Evolutionary conservation across 2,329 filamentous ascomycete species (phyloP).

Genomic region (Dactylonectria estremocensis): DNA sequence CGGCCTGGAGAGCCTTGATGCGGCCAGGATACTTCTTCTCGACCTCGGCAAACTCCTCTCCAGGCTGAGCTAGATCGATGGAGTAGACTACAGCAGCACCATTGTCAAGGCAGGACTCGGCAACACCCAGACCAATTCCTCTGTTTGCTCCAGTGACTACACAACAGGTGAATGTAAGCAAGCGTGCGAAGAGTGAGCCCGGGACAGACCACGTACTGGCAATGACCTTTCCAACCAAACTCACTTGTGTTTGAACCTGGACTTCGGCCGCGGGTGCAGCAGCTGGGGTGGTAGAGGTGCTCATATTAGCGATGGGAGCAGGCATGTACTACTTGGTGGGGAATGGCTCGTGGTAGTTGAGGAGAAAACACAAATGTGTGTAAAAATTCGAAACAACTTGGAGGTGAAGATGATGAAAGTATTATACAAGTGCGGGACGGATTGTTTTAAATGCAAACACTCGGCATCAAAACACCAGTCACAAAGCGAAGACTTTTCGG

Average conservation of each 20-base stretch:
- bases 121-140: slow-evolving; percentile 63
- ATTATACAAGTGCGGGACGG: background rate
- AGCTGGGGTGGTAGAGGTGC: background rate
- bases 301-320: slow-evolving; percentile 6
- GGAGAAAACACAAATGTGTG: background rate
- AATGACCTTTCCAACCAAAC: slow-evolving; percentile 28
- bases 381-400: background rate
- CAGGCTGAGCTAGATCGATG: slow-evolving; percentile 47
- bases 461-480: background rate
- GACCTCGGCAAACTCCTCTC: slow-evolving; percentile 47
- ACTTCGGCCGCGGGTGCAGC: background rate
- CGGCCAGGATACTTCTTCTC: slow-evolving; percentile 58
- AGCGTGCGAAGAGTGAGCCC: background rate
- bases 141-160: slow-evolving; percentile 60
- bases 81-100: slow-evolving; percentile 52
- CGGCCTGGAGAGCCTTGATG: slow-evolving; percentile 61
- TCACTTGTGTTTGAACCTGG: slow-evolving; percentile 25
- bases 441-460: background rate
- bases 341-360: background rate
- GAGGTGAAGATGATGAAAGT: background rate
- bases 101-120: slow-evolving; percentile 64
- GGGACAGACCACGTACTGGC: background rate
- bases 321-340: background rate
- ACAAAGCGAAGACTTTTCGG: background rate
- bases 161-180: background rate